Conservation (phyloP, 352 stramenopile genomes). For the Globisporangium canariense region DNA sequence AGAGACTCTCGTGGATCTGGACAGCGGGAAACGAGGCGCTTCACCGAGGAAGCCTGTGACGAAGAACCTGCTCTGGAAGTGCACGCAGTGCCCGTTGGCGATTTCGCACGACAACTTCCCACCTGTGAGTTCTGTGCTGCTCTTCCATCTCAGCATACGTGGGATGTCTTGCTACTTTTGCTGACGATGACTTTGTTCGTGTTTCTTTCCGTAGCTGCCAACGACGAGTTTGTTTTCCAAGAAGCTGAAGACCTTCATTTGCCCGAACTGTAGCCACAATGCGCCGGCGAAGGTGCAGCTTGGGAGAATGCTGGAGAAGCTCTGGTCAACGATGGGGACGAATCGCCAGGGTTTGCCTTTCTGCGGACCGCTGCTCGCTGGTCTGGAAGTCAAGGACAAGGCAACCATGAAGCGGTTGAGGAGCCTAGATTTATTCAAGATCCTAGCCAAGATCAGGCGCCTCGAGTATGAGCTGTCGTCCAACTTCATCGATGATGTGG, state of each 20-base stretch:
- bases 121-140: slow-evolving; percentile 29
- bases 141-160: slow-evolving; percentile 6
- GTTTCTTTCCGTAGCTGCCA: slow-evolving; percentile 33
- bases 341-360: slow-evolving; percentile 84
- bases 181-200: slow-evolving; percentile 2
- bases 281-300: slow-evolving; percentile 66
- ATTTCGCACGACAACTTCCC: slow-evolving; percentile 57
- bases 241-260: slow-evolving; percentile 66
- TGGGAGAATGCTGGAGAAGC: slow-evolving; percentile 71
- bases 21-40: slow-evolving; percentile 31
- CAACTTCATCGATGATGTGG: slow-evolving; percentile 63
- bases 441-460: slow-evolving; percentile 68
- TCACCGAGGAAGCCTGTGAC: slow-evolving; percentile 47
- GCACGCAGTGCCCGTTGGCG: slow-evolving; percentile 64
- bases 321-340: slow-evolving; percentile 84
- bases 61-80: slow-evolving; percentile 82
- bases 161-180: slow-evolving; percentile 5
- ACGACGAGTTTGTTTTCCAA: slow-evolving; percentile 63
- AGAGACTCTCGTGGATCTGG: slow-evolving; percentile 44
- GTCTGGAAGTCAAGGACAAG: slow-evolving; percentile 33
- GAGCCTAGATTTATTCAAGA: slow-evolving; percentile 63
- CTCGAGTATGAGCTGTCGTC: slow-evolving; percentile 66
- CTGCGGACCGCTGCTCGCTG: slow-evolving; percentile 66
- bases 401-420: slow-evolving; percentile 19
- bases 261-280: slow-evolving; percentile 57